Evolutionary conservation across 805 yeast species (phyloP), one percentile per base, ranked within the genome.

Genomic region (Yarrowia sp.): DNA sequence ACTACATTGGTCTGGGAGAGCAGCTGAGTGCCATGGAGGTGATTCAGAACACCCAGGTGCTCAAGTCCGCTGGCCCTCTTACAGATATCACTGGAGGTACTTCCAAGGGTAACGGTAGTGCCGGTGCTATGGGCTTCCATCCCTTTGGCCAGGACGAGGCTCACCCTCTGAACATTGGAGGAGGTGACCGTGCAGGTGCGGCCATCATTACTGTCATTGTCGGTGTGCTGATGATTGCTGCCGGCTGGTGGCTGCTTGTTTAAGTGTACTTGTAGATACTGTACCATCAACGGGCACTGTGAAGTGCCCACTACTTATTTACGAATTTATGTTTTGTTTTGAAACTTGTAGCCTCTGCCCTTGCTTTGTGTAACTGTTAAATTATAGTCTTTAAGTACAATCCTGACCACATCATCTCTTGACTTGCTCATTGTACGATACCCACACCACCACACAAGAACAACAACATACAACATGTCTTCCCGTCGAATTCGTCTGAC

Each of bases 21-120:
- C 96, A 90, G 75, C 86, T 89, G 81, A 77, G 84, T 39, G 96
- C 96, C 0, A 76, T 89, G 61, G 96, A 90, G 69, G 80, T 81
- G 1, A 79, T 88, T 39, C 83, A 83, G 65, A 78, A 79, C 71
- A 74, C 79, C 15, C 73, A 81, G 45, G 74, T 78, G 33, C 69
- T 75, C 28, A 65, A 50, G 44, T 66, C 70, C 70, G 81, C 82
- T 2, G 81, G 83, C 39, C 97, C 97, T 1, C 84, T 80, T 67
- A 85, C 92, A 1, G 80, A 83, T 15, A 65, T 72, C 1, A 78
- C 79, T 50, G 96, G 96, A 55, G 97, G 92, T 33, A 76, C 89
- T 0, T 87, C 96, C 0, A 66, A 69, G 4, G 92, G 93, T 66
- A 81, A 84, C 73, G 83, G 85, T 11, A 81, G 84, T 38, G 95